Conservation (phyloP, 2,329 filamentous ascomycete species). For the Mariannaea sp. region DNA sequence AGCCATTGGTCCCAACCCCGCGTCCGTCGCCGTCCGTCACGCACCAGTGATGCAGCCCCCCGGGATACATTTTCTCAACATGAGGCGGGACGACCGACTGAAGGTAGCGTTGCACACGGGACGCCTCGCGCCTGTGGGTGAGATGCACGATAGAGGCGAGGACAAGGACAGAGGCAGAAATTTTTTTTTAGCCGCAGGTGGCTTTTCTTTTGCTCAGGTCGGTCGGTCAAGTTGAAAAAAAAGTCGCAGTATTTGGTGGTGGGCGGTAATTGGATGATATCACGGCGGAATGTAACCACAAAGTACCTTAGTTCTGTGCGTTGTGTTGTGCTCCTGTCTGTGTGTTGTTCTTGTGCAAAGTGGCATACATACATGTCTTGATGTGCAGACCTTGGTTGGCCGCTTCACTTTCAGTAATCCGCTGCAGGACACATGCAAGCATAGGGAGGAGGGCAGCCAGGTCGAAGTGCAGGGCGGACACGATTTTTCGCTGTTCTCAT, state of each 20-base stretch:
- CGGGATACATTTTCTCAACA: neutral
- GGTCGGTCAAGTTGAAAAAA: constrained; percentile 19
- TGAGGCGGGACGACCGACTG: constrained; percentile 26
- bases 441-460: neutral
- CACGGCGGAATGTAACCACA: constrained; percentile 14
- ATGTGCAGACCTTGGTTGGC: neutral
- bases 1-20: neutral
- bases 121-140: constrained; percentile 11
- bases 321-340: constrained; percentile 1
- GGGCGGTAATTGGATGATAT: constrained; percentile 22
- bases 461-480: neutral
- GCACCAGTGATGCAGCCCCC: neutral
- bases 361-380: no score
- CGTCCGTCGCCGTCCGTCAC: no score
- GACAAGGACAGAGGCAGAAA: neutral
- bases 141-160: constrained; percentile 6
- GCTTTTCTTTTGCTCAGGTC: constrained; percentile 7
- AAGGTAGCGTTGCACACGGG: constrained; percentile 6
- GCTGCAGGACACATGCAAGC: neutral
- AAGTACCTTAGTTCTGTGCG: constrained; percentile 9
- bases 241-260: neutral
- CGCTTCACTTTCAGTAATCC: constrained; percentile 1
- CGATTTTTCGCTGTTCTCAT: neutral
- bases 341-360: neutral
- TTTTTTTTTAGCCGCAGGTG: constrained; percentile 8